Evolutionary conservation across 192 early-diverging fungal species (phyloP), one percentile per base, ranked within the genome.

Genomic region (Pecoramyces ruminantium): DNA sequence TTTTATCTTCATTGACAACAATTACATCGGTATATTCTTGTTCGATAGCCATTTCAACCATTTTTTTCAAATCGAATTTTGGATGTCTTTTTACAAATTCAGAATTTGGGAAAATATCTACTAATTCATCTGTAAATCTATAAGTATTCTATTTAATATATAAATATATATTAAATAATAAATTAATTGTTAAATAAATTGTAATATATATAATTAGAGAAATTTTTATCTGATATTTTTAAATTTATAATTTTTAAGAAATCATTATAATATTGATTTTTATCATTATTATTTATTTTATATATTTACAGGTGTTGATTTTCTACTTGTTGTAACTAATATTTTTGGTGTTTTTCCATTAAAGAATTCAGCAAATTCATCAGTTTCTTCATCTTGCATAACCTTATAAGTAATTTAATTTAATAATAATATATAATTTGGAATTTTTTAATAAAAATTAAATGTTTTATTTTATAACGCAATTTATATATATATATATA

Each of bases 21-120:
- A 98, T 90, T 78, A 98, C 81, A 84, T 99, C 98, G 12, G 98
- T 99, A 82, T 92, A 99, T 27, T 95, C 93, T 38, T 95, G 87
- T 79, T 95, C 93, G 28, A 87, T 93, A 82, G 94, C 96, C 80
- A 95, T 91, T 86, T 97, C 90, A 30, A 98, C 92, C 81, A 99
- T 95, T 85, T 94, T 89, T 80, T 94, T 93, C 81, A 98, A 89
- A 82, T 94, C 93, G 83, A 94, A 94, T 87, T 96, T 92, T 38
- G 88, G 86, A 30, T 92, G 93, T 78, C 98, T 91, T 85, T 94
- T 95, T 11, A 96, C 88, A 83, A 95, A 96, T 80, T 95, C 89
- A 29, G 95, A 89, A 79, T 94, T 93, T 25, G 98, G 98, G 81
- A 99, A 95, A 78, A 99, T 93, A 81, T 92, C 88, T 15, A 91